phyloP scores from a whole-genome alignment of 1,284 basidiomycete genomes.

The Laetiporus sulphureus region DNA sequence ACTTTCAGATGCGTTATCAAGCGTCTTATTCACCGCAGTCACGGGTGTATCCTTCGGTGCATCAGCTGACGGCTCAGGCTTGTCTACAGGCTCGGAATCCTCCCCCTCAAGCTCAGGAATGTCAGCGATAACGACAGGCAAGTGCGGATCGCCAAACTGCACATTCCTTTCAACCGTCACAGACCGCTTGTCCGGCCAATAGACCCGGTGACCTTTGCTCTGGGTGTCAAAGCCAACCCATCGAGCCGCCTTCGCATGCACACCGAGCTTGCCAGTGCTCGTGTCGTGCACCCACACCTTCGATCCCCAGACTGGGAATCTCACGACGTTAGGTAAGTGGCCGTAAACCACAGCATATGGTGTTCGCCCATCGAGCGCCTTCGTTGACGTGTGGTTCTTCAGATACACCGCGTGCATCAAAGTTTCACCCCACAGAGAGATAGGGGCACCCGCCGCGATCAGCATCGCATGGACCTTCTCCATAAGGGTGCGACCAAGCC shows the following conservation, averaged over 20 bases:
- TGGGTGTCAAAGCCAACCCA: slow-evolving; percentile 3
- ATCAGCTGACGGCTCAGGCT: not conserved
- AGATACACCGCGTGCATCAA: slow-evolving; percentile 28
- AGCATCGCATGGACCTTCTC: slow-evolving; percentile 16
- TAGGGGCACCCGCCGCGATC: slow-evolving; percentile 21
- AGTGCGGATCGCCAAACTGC: not conserved
- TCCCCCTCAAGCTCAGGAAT: slow-evolving; percentile 2
- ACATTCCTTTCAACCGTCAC: slow-evolving; percentile 1
- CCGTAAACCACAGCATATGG: not conserved
- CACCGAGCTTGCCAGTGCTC: slow-evolving; percentile 3
- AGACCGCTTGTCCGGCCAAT: slow-evolving; percentile 16
- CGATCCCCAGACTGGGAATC: not conserved
- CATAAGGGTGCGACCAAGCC: slow-evolving; percentile 15
- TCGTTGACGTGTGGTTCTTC: slow-evolving; percentile 24
- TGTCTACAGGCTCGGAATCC: not conserved
- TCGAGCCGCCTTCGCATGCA: slow-evolving; percentile 1
- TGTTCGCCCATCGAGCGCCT: slow-evolving; percentile 7
- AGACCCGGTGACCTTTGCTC: slow-evolving; percentile 23
- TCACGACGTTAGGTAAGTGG: not conserved
- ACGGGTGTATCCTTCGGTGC: not conserved
- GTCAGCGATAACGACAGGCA: not conserved
- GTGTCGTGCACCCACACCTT: slow-evolving; percentile 4
- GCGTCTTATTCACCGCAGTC: no score
- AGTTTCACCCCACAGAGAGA: slow-evolving; percentile 34
- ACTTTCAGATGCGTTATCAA: no score